Evolutionary conservation across 495 filamentous ascomycete species (phyloP).

Genomic region (Penicillium paradoxum): DNA sequence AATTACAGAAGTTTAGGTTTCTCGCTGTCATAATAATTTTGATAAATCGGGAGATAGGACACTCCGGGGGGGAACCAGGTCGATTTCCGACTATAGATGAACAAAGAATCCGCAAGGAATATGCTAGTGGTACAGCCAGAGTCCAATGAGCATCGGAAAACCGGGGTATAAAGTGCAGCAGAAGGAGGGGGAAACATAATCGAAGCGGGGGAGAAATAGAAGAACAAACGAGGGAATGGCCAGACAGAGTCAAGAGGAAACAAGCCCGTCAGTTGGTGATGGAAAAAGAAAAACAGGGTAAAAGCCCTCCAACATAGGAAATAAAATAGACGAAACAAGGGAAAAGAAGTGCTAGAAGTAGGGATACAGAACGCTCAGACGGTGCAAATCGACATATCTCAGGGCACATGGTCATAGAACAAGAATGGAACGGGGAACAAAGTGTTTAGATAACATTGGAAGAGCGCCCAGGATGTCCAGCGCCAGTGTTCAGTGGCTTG

Average conservation of each 20-base stretch:
- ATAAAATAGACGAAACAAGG: constrained; percentile 13
- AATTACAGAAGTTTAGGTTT: neutral
- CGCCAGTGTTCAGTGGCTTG: constrained; percentile 24
- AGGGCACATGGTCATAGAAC: constrained; percentile 23
- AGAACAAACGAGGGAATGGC: neutral
- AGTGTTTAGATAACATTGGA: constrained; percentile 37
- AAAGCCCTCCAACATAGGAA: constrained; percentile 22
- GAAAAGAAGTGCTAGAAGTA: constrained; percentile 12
- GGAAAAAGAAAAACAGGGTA: constrained; percentile 6
- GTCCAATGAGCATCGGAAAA: constrained; percentile 33
- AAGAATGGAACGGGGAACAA: neutral
- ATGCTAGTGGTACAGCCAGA: constrained; percentile 37
- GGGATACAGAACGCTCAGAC: constrained; percentile 22
- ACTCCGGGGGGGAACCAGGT: constrained; percentile 10
- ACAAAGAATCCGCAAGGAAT: constrained; percentile 14
- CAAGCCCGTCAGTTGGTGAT: constrained; percentile 19
- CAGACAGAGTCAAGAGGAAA: constrained; percentile 16
- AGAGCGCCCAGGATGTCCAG: constrained; percentile 11
- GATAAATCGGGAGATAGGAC: neutral
- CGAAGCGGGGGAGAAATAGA: constrained; percentile 7
- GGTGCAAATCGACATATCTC: constrained; percentile 23
- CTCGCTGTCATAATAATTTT: neutral
- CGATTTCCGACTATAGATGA: constrained; percentile 17
- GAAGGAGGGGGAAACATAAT: constrained; percentile 8
- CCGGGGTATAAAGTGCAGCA: constrained; percentile 32